Evolutionary conservation across 2,329 filamentous ascomycete genomes (phyloP), one percentile per base, ranked within the genome.

Genomic region (Myriangium duriaei): DNA sequence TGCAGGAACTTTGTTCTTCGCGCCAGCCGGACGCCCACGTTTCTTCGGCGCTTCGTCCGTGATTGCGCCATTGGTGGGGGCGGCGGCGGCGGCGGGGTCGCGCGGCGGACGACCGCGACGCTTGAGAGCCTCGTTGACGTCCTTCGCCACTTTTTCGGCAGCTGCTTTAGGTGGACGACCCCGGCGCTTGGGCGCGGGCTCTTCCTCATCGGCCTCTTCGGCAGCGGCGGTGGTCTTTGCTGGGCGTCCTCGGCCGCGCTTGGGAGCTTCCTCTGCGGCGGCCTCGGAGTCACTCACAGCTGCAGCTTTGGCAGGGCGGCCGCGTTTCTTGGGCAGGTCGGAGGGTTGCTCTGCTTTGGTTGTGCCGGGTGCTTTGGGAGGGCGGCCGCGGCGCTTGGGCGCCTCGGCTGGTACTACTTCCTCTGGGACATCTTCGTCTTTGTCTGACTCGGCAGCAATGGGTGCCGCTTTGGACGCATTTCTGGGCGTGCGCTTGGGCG

Each of bases 301-400:
- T n/a, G 34, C 28, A 13, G 48, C 44, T 32, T 51, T 53, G 12
- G 51, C 54, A 10, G 52, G 54, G 39, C 51, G 47, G 16, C 50
- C 48, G 13, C 51, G 49, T 43, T 50, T 53, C 46, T 48, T 51
- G 1, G 51, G 51, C 9, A 46, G 42, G n/a, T 42, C 36, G 4
- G 26, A 30, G 28, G 49, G 43, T 10, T 42, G 35, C 32, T 48
- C 40, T 10, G 43, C 37, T 24, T 30, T 14, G 12, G n/a, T 12
- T 30, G 36, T 26, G n/a, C 32, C 26, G 6, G 37, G 33, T 28
- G 33, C 18, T 28, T 46, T 46, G 7, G 47, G 32, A n/a, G 51
- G 47, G 14, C 51, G 41, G 35, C 51, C 53, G 30, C 52, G 51
- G 45, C 52, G 55, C 45, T 53, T 55, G 4, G 51, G 44, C 32